phyloP scores from a whole-genome alignment of 345 rosid species.

The Melaleuca alternifolia region DNA sequence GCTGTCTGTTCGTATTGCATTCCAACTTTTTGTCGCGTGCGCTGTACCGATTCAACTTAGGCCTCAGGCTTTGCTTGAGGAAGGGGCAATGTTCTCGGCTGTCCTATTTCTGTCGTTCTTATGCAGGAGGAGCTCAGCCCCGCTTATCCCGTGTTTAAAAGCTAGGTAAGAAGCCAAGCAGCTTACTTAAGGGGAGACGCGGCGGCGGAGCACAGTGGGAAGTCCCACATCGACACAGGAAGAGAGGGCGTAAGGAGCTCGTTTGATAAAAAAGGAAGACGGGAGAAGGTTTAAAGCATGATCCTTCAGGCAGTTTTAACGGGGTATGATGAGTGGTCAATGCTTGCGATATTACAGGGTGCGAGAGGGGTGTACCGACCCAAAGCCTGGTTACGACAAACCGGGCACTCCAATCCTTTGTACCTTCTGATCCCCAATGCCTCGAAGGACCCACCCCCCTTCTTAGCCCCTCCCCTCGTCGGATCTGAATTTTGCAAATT shows the following conservation, averaged over 20 bases:
- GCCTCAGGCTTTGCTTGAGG: too few species aligned
- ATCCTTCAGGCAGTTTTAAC: constrained; percentile 56
- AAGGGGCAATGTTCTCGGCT: too few species aligned
- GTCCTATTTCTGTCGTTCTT: too few species aligned
- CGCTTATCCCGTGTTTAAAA: neutral
- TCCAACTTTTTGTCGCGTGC: too few species aligned
- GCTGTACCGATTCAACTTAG: too few species aligned
- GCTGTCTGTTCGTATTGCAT: neutral
- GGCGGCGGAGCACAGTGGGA: neutral
- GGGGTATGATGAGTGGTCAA: constrained; percentile 51
- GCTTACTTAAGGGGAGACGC: neutral
- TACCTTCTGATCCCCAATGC: neutral
- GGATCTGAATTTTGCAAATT: too few species aligned
- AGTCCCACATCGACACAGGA: constrained; percentile 24
- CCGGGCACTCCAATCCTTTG: constrained; percentile 22
- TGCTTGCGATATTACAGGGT: neutral
- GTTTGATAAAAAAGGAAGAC: neutral
- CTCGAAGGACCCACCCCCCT: neutral
- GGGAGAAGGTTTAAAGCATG: fast-evolving
- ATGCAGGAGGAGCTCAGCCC: too few species aligned
- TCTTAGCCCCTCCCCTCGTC: too few species aligned
- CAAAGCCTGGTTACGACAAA: constrained; percentile 47
- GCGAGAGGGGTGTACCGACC: constrained; percentile 44
- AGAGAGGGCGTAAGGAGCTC: neutral
- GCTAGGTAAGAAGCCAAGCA: neutral